phyloP scores from a whole-genome alignment of 2,329 filamentous ascomycete species.

The Thelonectria blattea region DNA sequence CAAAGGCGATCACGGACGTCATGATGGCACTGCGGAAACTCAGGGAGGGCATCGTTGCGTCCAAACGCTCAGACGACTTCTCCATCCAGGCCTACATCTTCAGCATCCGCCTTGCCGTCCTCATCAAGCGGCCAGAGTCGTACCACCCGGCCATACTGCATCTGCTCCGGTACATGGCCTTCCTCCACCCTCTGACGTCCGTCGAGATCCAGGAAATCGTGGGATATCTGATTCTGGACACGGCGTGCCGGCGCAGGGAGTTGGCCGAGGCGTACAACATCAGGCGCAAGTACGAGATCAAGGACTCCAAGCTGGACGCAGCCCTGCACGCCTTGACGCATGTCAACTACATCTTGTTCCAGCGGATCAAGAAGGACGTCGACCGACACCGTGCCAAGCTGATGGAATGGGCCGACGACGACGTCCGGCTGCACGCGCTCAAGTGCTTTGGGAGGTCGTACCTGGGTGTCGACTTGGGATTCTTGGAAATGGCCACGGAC shows the following conservation, averaged over 20 bases:
- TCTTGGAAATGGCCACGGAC: constrained; percentile 72
- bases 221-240: constrained; percentile 83
- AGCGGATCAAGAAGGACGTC: constrained; percentile 71
- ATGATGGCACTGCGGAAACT: constrained; percentile 89
- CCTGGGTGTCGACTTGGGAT: constrained; percentile 70
- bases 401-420: constrained; percentile 80
- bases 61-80: constrained; percentile 78
- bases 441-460: constrained; percentile 89
- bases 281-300: constrained; percentile 64
- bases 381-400: constrained; percentile 82
- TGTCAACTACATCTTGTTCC: constrained; percentile 84
- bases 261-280: constrained; percentile 75
- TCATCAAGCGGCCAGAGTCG: constrained; percentile 82
- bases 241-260: constrained; percentile 82
- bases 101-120: constrained; percentile 82
- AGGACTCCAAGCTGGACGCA: constrained; percentile 71
- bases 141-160: constrained; percentile 88
- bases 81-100: constrained; percentile 91
- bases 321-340: constrained; percentile 74
- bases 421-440: constrained; percentile 76
- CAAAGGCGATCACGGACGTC: constrained; percentile 73
- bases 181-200: constrained; percentile 68
- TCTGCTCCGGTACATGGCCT: constrained; percentile 75
- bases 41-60: constrained; percentile 85
- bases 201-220: constrained; percentile 81